Evolutionary conservation across 306 rosid genomes (phyloP).

Genomic region (Dalbergia cochinchinensis): DNA sequence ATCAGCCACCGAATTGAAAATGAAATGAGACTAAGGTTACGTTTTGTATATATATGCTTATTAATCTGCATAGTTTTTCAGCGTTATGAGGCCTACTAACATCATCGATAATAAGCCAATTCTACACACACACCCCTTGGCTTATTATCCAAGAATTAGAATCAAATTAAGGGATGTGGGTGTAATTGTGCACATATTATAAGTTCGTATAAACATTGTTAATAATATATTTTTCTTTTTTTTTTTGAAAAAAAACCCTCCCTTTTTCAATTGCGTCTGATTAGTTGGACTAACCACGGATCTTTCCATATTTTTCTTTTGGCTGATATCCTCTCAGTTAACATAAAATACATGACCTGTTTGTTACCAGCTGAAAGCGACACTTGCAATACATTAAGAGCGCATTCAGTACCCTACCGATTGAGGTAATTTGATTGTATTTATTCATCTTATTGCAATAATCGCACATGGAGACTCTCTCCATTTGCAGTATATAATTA

Average conservation of each 20-base stretch:
- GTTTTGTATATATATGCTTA: too few species aligned
- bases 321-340: background rate
- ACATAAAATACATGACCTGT: constrained; percentile 21
- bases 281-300: background rate
- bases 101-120: too few species aligned
- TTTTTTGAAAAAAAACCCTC: too few species aligned
- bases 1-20: constrained; percentile 13
- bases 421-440: background rate
- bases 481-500: constrained; percentile 1
- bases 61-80: too few species aligned
- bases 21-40: background rate
- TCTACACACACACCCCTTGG: too few species aligned
- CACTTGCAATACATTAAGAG: constrained; percentile 17
- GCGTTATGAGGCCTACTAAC: too few species aligned
- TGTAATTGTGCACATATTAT: background rate
- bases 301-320: background rate
- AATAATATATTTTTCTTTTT: too few species aligned
- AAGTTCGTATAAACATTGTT: too few species aligned
- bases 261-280: too few species aligned
- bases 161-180: background rate
- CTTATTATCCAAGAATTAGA: constrained; percentile 19
- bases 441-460: background rate
- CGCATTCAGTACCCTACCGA: background rate
- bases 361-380: constrained; percentile 26
- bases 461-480: background rate